A percentile compares a stretch with the other conserved stretches of the same genome.
phyloP scores from a whole-genome alignment of 805 yeast species.

The Yarrowia sp. region DNA sequence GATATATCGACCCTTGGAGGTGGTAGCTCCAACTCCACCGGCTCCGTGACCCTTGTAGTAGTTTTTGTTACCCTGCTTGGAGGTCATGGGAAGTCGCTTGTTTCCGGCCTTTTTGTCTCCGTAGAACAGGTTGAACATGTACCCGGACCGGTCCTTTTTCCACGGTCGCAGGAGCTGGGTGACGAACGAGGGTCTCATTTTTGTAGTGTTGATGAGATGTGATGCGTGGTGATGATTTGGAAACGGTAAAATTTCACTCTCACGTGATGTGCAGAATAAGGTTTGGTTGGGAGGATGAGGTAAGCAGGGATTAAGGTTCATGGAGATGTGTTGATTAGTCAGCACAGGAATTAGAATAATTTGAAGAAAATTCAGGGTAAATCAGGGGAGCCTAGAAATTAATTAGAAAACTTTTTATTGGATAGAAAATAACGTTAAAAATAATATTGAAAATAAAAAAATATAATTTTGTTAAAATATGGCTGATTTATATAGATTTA shows the following conservation, averaged over 20 bases:
- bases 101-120: conserved; percentile 77
- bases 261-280: background rate
- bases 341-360: too few species aligned
- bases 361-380: too few species aligned
- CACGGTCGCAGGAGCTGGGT: conserved; percentile 75
- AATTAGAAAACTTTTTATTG: too few species aligned
- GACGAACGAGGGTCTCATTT: conserved; percentile 41
- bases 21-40: conserved; percentile 82
- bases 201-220: conserved; percentile 1
- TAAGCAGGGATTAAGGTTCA: background rate
- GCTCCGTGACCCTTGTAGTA: conserved; percentile 96
- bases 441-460: too few species aligned
- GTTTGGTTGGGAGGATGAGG: background rate
- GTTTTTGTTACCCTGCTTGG: conserved; percentile 92
- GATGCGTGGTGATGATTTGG: conserved; percentile 4
- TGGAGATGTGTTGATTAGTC: too few species aligned
- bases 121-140: conserved; percentile 56
- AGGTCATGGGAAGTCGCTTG: conserved; percentile 73
- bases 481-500: too few species aligned
- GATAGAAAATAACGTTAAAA: too few species aligned
- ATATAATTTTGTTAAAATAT: too few species aligned
- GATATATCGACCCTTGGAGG: conserved; percentile 68
- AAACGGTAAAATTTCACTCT: conserved; percentile 8
- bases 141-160: conserved; percentile 81
- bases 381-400: too few species aligned